Conservation (phyloP, 345 rosid species). For the Populus tremula region DNA sequence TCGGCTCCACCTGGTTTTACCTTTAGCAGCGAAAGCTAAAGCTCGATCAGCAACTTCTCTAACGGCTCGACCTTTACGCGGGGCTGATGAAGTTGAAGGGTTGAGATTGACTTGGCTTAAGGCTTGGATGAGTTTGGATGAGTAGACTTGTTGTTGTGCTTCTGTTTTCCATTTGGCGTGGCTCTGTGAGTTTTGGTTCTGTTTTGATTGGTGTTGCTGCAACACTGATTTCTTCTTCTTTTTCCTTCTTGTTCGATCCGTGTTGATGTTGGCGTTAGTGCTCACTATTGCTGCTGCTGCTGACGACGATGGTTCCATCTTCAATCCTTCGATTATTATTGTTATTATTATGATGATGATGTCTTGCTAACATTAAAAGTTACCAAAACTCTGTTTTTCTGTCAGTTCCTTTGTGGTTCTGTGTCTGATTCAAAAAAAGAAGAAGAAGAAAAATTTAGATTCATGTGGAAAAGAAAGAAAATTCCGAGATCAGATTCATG, state of each 20-base stretch:
- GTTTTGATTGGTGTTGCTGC: conserved; percentile 17
- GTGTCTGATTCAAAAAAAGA: background rate
- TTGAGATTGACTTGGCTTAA: conserved; percentile 45
- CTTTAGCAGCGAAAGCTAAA: conserved; percentile 79
- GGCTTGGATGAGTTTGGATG: conserved; percentile 72
- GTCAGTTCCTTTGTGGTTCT: background rate
- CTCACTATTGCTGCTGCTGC: conserved; percentile 35
- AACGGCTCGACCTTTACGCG: conserved; percentile 61
- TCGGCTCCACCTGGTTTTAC: conserved; percentile 86
- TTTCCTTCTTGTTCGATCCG: conserved; percentile 55
- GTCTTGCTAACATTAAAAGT: background rate
- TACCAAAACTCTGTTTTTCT: background rate
- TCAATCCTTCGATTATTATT: background rate
- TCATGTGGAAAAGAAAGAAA: conserved; percentile 5
- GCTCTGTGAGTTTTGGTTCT: conserved; percentile 24
- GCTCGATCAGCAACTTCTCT: conserved; percentile 82
- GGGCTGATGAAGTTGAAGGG: conserved; percentile 41
- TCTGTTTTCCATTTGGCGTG: conserved; percentile 73
- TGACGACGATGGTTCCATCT: background rate
- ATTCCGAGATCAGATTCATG: conserved; percentile 10
- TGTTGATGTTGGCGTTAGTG: conserved; percentile 28
- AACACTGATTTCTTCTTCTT: conserved; percentile 57
- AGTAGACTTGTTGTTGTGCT: conserved; percentile 74
- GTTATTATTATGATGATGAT: background rate
- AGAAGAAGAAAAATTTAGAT: background rate